These are phyloP conservation scores for Auricularia heimuer DNA, from an alignment of 768 basidiomycete species.

Conservation along the genomic window DNA sequence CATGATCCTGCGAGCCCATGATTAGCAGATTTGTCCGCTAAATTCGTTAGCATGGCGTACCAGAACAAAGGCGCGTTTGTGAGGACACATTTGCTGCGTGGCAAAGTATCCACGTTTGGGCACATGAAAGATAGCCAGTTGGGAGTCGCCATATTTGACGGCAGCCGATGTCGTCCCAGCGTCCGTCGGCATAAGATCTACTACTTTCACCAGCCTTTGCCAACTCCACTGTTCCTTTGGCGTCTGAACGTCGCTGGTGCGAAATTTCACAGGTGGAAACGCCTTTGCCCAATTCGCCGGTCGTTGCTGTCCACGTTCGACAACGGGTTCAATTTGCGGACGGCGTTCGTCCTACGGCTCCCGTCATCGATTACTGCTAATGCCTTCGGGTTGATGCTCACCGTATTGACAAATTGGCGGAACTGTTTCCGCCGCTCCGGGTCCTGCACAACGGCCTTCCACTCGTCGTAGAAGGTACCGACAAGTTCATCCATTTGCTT, in stretches of 20 bases:
- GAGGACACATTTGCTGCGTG: conserved; percentile 51
- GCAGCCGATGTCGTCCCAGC: conserved; percentile 41
- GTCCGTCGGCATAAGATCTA: conserved; percentile 39
- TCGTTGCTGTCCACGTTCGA: conserved; percentile 51
- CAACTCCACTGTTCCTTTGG: conserved; percentile 49
- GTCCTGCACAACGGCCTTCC: conserved; percentile 51
- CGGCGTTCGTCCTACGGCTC: conserved; percentile 30
- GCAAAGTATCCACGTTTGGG: conserved; percentile 50
- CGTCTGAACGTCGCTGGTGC: conserved; percentile 27
- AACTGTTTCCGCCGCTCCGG: conserved; percentile 40
- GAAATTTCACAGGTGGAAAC: conserved; percentile 38
- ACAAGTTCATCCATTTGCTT: conserved; percentile 55
- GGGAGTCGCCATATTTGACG: conserved; percentile 53
- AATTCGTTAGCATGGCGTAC: conserved; percentile 12
- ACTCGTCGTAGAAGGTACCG: conserved; percentile 58
- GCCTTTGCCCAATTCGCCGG: conserved; percentile 63
- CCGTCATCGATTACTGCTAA: no score
- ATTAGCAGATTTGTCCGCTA: neutral
- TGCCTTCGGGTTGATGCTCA: conserved; percentile 11
- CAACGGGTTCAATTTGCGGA: conserved; percentile 38
- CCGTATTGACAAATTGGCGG: conserved; percentile 59
- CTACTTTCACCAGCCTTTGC: conserved; percentile 36
- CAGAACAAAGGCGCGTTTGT: conserved; percentile 60
- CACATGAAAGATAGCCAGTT: conserved; percentile 59
- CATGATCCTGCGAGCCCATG: conserved; percentile 4